Percentiles rank a stretch among this genome's conserved stretches.
These are phyloP conservation scores for Pseudopyrenochaeta lycopersici DNA, from an alignment of 2,329 filamentous ascomycete species.

Conservation along the genomic window DNA sequence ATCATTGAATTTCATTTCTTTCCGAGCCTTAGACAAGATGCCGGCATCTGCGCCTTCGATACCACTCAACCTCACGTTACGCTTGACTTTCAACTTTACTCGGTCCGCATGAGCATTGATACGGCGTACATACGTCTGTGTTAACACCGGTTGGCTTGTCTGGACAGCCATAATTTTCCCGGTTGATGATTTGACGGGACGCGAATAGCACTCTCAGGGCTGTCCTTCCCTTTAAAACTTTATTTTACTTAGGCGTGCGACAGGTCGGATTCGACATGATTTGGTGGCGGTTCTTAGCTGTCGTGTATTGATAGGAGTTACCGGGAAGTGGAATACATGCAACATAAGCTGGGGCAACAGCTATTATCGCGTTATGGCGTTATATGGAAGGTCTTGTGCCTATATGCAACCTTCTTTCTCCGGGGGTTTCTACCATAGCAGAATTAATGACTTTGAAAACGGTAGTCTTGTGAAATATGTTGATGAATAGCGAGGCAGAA, in stretches of 20 bases:
- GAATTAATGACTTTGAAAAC: slow-evolving; percentile 1
- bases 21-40: slow-evolving; percentile 10
- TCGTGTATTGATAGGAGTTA: slow-evolving; percentile 22
- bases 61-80: background rate
- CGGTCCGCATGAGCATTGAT: slow-evolving; percentile 14
- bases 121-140: slow-evolving; percentile 25
- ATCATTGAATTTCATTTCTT: background rate
- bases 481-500: background rate
- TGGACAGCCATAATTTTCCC: slow-evolving; percentile 8
- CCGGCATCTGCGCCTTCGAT: slow-evolving; percentile 14
- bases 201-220: background rate
- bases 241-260: background rate
- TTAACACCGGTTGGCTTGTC: slow-evolving; percentile 14
- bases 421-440: background rate
- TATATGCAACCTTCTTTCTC: slow-evolving; percentile 1
- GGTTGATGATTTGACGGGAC: background rate
- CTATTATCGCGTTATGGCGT: slow-evolving; percentile 21
- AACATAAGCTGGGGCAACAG: slow-evolving; percentile 14
- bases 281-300: slow-evolving; percentile 6
- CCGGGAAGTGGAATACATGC: background rate
- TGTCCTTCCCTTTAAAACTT: background rate
- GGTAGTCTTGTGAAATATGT: background rate
- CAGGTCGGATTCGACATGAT: background rate
- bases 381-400: slow-evolving; percentile 1
- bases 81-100: slow-evolving; percentile 4